Base-by-base conservation (phyloP, 2,329 filamentous ascomycete genomes). In the Parastagonospora nodorum region DNA sequence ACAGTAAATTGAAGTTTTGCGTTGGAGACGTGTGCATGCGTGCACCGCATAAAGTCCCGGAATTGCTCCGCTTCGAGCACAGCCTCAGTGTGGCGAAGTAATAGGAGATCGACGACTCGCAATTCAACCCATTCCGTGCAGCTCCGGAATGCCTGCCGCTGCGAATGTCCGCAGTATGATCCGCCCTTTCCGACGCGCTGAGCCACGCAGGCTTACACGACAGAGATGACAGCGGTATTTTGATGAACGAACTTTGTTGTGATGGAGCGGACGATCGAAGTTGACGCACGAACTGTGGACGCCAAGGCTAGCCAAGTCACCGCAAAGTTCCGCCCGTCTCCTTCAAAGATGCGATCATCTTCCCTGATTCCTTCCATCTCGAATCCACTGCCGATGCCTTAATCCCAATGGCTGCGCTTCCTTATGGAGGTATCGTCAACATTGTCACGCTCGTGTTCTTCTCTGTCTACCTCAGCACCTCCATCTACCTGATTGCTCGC, bases 401-500 rank as follows among this genome's bases (percentile, higher is more conserved):
- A 48, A 50, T 53, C 48, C 55, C 55, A 45, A 68, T 66, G 64
- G 64, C 48, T 40, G 36, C 48, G 50, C 42, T 67, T 47, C 35
- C 43, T 36, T 67, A 71, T 53, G 53, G 59, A 50, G 67, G 58
- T 47, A 58, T 66, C 43, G 66, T 72, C 57, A 72, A 72, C 55
- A 63, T 70, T 35, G 57, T 68, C 49, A 72, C 68, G 30, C 66
- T 72, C 40, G 45, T 68, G 50, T 42, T 71, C 42, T 71, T 67
- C 60, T 67, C 66, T 54, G 41, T 67, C 53, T 71, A 69, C 45
- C 54, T 69, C 30, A 50, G 53, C 51, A 42, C 68, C 38, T 65
- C 68, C 28, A 48, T 68, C 33, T 70, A 55, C 48, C 63, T 71
- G 15, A 58, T 64, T 37, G 28, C 58, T 19, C 67, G 68, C 39